Evolutionary conservation across 768 basidiomycete species (phyloP).

Genomic region (Mycena rebaudengoi): DNA sequence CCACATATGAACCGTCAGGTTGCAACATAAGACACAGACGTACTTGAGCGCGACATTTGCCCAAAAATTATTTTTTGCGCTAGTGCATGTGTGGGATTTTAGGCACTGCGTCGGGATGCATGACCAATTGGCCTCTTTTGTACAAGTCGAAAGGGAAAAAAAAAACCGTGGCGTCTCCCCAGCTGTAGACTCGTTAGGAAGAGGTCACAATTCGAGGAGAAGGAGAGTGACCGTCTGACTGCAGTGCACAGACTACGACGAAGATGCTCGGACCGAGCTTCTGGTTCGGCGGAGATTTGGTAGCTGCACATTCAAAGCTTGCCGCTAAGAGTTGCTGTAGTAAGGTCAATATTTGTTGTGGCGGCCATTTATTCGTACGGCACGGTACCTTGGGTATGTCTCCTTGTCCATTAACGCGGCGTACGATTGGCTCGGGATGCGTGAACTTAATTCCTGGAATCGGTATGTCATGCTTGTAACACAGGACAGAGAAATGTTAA

Average conservation of each 20-base stretch:
- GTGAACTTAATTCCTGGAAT: slow-evolving; percentile 65
- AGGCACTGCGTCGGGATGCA: slow-evolving; percentile 84
- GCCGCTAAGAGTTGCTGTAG: slow-evolving; percentile 57
- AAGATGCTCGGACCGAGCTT: slow-evolving; percentile 57
- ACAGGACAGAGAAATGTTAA: slow-evolving; percentile 35
- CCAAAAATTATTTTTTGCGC: slow-evolving; percentile 78
- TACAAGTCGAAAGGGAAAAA: slow-evolving; percentile 14
- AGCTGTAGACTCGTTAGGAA: slow-evolving; percentile 50
- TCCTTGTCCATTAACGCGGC: slow-evolving; percentile 66
- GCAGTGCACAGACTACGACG: slow-evolving; percentile 76
- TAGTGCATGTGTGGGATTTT: slow-evolving; percentile 67
- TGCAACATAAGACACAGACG: slow-evolving; percentile 33
- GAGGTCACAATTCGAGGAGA: background rate
- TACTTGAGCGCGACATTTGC: slow-evolving; percentile 86
- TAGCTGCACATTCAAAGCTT: slow-evolving; percentile 52
- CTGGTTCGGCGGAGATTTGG: no score
- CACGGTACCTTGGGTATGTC: slow-evolving; percentile 54
- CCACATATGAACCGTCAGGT: background rate
- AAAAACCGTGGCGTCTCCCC: slow-evolving; percentile 71
- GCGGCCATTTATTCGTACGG: background rate
- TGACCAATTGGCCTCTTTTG: background rate
- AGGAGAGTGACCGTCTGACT: slow-evolving; percentile 73
- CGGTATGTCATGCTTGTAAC: slow-evolving; percentile 22
- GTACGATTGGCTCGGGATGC: slow-evolving; percentile 54
- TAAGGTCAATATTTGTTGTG: background rate